Percentiles rank a stretch among this genome's conserved stretches.
phyloP scores from a whole-genome alignment of 2,329 filamentous ascomycete genomes.

The Tolypocladium paradoxum region DNA sequence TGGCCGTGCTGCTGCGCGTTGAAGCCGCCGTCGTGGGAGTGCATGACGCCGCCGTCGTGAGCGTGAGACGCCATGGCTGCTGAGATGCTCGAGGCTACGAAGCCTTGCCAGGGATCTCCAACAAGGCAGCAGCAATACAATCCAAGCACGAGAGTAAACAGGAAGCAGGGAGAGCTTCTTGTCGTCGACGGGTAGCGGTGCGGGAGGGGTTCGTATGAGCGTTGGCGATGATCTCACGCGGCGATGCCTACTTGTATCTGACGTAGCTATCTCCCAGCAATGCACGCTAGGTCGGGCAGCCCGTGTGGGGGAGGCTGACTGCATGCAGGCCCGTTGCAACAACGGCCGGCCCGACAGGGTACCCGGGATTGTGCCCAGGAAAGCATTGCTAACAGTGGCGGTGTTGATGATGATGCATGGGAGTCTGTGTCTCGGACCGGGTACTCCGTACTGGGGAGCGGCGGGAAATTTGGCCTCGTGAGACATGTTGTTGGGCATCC shows the following conservation, averaged over 20 bases:
- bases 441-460: neutral
- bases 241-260: neutral
- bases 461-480: neutral
- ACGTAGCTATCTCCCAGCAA: neutral
- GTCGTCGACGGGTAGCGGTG: neutral
- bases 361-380: neutral
- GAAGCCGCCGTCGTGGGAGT: conserved; percentile 47
- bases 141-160: neutral
- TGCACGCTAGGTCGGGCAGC: neutral
- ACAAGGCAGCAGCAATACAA: neutral
- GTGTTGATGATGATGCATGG: neutral
- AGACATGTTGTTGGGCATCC: neutral
- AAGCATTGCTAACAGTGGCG: neutral
- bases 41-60: conserved; percentile 37
- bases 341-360: too few species aligned
- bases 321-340: neutral
- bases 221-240: neutral
- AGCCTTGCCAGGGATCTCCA: neutral
- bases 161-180: neutral
- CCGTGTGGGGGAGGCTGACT: neutral
- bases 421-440: neutral
- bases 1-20: conserved; percentile 72
- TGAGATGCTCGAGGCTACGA: neutral
- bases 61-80: neutral
- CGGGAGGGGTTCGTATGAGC: neutral